Conservation (phyloP, 129 eudicot genomes). For the Saposhnikovia divaricata region DNA sequence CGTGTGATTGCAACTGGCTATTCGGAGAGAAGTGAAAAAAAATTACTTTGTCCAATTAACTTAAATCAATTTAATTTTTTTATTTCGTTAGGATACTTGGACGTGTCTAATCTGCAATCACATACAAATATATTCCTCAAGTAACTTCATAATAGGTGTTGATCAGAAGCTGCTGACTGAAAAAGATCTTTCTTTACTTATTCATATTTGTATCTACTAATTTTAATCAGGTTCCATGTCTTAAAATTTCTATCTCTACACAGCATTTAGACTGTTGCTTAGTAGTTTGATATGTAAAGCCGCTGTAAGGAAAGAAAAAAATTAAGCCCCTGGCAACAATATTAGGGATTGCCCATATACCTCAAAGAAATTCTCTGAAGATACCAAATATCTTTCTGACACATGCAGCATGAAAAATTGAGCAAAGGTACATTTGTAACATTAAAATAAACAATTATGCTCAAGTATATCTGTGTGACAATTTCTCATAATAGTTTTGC, state of each 20-base stretch:
- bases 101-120: background rate
- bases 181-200: background rate
- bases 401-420: background rate
- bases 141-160: background rate
- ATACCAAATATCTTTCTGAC: background rate
- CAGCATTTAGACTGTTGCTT: background rate
- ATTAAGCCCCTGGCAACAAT: background rate
- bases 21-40: background rate
- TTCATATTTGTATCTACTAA: no score
- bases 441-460: background rate
- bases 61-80: background rate
- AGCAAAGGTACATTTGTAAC: background rate
- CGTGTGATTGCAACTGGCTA: background rate
- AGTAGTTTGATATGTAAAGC: no score
- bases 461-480: background rate
- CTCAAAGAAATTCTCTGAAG: background rate
- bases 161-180: background rate
- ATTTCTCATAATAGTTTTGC: background rate
- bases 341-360: background rate
- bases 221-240: background rate
- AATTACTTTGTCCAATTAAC: background rate
- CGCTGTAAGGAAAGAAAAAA: no score
- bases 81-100: background rate
- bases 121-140: background rate
- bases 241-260: background rate